A percentile compares a stretch with the other conserved stretches of the same genome.
Evolutionary conservation across 345 rosid genomes (phyloP).

Genomic region (Turritis glabra): DNA sequence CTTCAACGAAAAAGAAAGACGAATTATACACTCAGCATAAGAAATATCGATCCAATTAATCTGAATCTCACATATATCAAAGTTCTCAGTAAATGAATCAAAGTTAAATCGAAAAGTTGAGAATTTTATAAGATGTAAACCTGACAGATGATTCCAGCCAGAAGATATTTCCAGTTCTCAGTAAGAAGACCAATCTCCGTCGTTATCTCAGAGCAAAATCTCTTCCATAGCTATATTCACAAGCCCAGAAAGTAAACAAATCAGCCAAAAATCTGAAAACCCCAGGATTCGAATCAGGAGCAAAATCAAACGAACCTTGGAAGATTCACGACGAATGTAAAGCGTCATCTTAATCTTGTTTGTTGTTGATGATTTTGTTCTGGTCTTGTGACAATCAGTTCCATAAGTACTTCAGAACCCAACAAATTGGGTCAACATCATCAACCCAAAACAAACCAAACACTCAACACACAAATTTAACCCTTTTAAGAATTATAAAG

Average conservation of each 20-base stretch:
- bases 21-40: constrained; percentile 15
- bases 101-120: background rate
- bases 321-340: constrained; percentile 97
- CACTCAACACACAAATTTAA: background rate
- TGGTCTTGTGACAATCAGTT: constrained; percentile 50
- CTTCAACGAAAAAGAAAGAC: background rate
- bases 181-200: constrained; percentile 82
- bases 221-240: constrained; percentile 88
- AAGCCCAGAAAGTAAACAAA: background rate
- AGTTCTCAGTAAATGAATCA: background rate
- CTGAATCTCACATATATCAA: constrained; percentile 11
- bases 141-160: constrained; percentile 89
- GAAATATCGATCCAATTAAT: constrained; percentile 21
- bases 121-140: constrained; percentile 38
- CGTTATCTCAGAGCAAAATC: constrained; percentile 76
- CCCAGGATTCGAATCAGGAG: constrained; percentile 16
- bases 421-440: constrained; percentile 54
- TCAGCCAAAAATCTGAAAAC: constrained; percentile 16
- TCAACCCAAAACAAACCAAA: constrained; percentile 12
- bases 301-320: constrained; percentile 53
- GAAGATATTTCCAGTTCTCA: constrained; percentile 88
- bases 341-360: constrained; percentile 61
- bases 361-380: constrained; percentile 26
- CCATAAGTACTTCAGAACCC: constrained; percentile 65
- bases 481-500: background rate